A percentile compares a stretch with the other conserved stretches of the same genome.
Conservation (phyloP, 192 early-diverging fungal genomes). For the Coemansia sp. region DNA sequence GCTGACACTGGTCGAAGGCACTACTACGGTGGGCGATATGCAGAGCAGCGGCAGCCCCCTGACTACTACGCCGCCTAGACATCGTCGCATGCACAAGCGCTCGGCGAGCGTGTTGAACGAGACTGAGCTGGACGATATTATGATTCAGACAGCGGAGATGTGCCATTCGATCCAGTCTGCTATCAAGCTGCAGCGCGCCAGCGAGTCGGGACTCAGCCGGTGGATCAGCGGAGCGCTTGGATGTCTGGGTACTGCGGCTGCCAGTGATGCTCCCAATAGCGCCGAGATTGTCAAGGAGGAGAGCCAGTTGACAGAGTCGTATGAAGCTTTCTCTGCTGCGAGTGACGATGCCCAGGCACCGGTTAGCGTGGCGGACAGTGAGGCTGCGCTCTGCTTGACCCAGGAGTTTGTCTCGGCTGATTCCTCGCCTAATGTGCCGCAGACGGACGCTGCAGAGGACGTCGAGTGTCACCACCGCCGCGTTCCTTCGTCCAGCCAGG, state of each 20-base stretch:
- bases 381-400: not conserved
- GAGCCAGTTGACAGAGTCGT: not conserved
- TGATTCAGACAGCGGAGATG: slow-evolving; percentile 50
- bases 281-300: not conserved
- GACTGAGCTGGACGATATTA: slow-evolving; percentile 51
- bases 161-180: slow-evolving; percentile 54
- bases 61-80: not conserved
- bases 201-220: slow-evolving; percentile 33
- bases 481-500: slow-evolving; percentile 1
- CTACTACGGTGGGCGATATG: not conserved
- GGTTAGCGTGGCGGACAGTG: not conserved
- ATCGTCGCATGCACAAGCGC: slow-evolving; percentile 42
- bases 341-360: not conserved
- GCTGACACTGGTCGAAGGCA: slow-evolving; percentile 40
- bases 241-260: not conserved
- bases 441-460: not conserved
- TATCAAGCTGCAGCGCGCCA: slow-evolving; percentile 28
- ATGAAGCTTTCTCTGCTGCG: not conserved
- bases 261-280: not conserved
- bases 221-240: slow-evolving; percentile 36
- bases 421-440: slow-evolving; percentile 5
- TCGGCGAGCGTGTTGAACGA: slow-evolving; percentile 37
- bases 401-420: slow-evolving; percentile 21
- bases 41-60: not conserved
- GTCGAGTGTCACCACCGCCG: not conserved